Conservation (phyloP, 179 eudicot genomes). For the Carnegiea gigantea region DNA sequence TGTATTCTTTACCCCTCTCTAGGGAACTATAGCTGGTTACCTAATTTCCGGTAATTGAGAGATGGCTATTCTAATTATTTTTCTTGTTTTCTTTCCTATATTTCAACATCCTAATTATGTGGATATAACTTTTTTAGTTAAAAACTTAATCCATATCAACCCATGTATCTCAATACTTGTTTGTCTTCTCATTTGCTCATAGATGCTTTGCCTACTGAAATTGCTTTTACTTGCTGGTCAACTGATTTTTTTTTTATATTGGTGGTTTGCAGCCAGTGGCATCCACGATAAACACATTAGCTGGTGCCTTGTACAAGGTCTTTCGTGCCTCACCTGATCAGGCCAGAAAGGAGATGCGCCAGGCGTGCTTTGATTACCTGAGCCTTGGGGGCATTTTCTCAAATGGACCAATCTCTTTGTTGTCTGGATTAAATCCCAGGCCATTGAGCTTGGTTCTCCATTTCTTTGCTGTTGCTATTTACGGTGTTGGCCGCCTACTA, state of each 20-base stretch:
- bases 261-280: slow-evolving; percentile 43
- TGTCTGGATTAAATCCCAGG: slow-evolving; percentile 43
- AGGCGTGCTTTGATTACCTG: slow-evolving; percentile 50
- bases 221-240: neutral
- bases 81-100: too few species aligned
- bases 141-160: neutral
- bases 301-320: slow-evolving; percentile 49
- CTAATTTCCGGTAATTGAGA: neutral
- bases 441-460: slow-evolving; percentile 50
- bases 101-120: too few species aligned
- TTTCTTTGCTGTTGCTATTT: slow-evolving; percentile 50
- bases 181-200: neutral
- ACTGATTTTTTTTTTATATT: neutral
- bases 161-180: neutral
- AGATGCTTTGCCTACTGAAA: neutral
- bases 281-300: slow-evolving; percentile 48
- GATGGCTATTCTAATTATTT: neutral
- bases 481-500: slow-evolving; percentile 42
- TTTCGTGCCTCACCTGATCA: slow-evolving; percentile 49
- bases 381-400: slow-evolving; percentile 51
- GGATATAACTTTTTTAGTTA: too few species aligned
- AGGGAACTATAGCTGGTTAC: neutral
- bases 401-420: slow-evolving; percentile 42
- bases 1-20: neutral
- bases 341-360: slow-evolving; percentile 47